These are phyloP conservation scores for Quercus aquifolioides DNA, from an alignment of 306 rosid species.

Conservation along the genomic window DNA sequence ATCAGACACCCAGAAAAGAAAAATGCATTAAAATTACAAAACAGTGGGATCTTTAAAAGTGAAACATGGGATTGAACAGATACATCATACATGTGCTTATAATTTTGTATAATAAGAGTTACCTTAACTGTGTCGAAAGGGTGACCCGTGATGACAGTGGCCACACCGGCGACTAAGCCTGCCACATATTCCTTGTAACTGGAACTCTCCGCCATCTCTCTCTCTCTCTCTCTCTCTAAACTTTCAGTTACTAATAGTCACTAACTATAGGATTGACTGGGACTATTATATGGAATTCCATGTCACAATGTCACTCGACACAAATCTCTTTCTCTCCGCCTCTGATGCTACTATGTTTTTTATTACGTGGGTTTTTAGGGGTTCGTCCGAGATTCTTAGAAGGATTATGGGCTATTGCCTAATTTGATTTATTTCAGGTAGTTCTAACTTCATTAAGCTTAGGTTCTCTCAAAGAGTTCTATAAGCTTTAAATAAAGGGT, in stretches of 20 bases:
- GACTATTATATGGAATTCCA: not conserved
- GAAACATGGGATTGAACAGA: not conserved
- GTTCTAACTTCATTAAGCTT: too few relatives aligned
- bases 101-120: not conserved
- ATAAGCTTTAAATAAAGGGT: too few relatives aligned
- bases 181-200: slow-evolving; percentile 64
- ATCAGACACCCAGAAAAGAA: not conserved
- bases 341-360: too few relatives aligned
- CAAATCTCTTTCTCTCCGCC: too few relatives aligned
- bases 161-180: slow-evolving; percentile 61
- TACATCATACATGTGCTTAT: too few relatives aligned
- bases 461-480: too few relatives aligned
- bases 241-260: not conserved
- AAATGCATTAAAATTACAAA: not conserved
- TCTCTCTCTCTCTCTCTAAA: slow-evolving; percentile 4
- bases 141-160: slow-evolving; percentile 55
- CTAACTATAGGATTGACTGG: not conserved
- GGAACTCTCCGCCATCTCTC: slow-evolving; percentile 50
- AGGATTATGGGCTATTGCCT: too few relatives aligned
- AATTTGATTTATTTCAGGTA: too few relatives aligned
- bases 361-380: not conserved
- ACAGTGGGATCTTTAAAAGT: not conserved
- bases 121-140: slow-evolving; percentile 70
- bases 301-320: not conserved
- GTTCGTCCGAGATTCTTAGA: too few relatives aligned